A percentile compares a stretch with the other conserved stretches of the same genome.
phyloP scores from a whole-genome alignment of 2,329 filamentous ascomycete species.

The Penicillium sp. region DNA sequence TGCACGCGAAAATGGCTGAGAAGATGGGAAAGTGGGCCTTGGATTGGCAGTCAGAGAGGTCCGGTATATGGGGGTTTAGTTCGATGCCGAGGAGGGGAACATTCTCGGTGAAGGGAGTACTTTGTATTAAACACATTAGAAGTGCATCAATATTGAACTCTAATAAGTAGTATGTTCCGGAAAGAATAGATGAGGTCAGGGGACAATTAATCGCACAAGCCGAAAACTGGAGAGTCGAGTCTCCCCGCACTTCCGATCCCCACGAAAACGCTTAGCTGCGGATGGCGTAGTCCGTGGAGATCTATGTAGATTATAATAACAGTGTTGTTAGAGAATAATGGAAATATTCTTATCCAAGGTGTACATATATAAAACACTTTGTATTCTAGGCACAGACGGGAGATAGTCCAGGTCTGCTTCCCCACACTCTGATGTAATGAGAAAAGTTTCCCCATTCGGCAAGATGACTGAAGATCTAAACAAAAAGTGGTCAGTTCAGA shows the following conservation, averaged over 20 bases:
- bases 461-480: background rate
- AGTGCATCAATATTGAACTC: too few species aligned
- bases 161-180: too few species aligned
- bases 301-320: background rate
- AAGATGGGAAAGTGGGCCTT: background rate
- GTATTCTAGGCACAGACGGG: too few species aligned
- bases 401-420: background rate
- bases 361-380: background rate
- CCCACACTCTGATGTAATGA: background rate
- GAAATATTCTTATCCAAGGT: too few species aligned
- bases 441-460: background rate
- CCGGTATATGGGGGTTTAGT: background rate
- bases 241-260: background rate
- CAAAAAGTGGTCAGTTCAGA: background rate
- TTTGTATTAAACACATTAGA: too few species aligned
- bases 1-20: background rate
- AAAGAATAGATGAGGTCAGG: too few species aligned
- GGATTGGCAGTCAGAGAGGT: background rate
- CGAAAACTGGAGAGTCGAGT: background rate
- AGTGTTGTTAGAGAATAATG: too few species aligned
- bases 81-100: background rate
- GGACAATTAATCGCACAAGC: constrained; percentile 2
- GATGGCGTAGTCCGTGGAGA: background rate
- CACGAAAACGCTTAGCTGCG: constrained; percentile 1
- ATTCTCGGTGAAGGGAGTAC: background rate